Percentiles rank a stretch among this genome's conserved stretches.
Evolutionary conservation across 805 yeast species (phyloP).

Genomic region (Candida ipomoeae): DNA sequence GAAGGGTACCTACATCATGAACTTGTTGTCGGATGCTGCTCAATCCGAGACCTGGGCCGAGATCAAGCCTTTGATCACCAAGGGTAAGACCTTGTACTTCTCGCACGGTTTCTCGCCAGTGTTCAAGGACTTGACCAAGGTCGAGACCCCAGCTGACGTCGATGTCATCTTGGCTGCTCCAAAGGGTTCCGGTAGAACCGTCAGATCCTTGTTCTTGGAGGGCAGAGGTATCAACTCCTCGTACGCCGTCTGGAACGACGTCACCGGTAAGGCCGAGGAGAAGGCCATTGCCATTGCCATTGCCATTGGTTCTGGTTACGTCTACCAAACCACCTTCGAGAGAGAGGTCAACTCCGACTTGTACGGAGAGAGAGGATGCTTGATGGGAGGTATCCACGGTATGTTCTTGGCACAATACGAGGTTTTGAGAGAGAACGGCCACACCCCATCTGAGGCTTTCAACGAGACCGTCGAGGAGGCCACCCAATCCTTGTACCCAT

Average conservation of each 20-base stretch:
- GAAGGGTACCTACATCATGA: slow-evolving; percentile 94
- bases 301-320: slow-evolving; percentile 99
- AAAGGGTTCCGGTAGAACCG: slow-evolving; percentile 99
- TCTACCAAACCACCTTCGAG: slow-evolving; percentile 98
- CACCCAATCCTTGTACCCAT: slow-evolving; percentile 98
- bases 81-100: slow-evolving; percentile 97
- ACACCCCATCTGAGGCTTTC: slow-evolving; percentile 99
- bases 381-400: slow-evolving; percentile 99
- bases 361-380: slow-evolving; percentile 99
- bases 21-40: slow-evolving; percentile 98
- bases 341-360: slow-evolving; percentile 98
- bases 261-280: slow-evolving; percentile 98
- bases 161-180: slow-evolving; percentile 99
- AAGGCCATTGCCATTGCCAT: slow-evolving; percentile 97
- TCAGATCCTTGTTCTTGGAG: slow-evolving; percentile 98
- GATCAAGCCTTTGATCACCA: slow-evolving; percentile 86
- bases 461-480: slow-evolving; percentile 99
- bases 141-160: slow-evolving; percentile 89
- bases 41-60: slow-evolving; percentile 96
- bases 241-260: slow-evolving; percentile 99
- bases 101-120: slow-evolving; percentile 99
- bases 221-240: slow-evolving; percentile 99
- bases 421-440: slow-evolving; percentile 99
- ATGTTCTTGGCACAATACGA: slow-evolving; percentile 99
- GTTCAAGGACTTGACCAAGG: slow-evolving; percentile 95